Conservation (phyloP, 116 monocot genomes). For the Iris pallida region DNA sequence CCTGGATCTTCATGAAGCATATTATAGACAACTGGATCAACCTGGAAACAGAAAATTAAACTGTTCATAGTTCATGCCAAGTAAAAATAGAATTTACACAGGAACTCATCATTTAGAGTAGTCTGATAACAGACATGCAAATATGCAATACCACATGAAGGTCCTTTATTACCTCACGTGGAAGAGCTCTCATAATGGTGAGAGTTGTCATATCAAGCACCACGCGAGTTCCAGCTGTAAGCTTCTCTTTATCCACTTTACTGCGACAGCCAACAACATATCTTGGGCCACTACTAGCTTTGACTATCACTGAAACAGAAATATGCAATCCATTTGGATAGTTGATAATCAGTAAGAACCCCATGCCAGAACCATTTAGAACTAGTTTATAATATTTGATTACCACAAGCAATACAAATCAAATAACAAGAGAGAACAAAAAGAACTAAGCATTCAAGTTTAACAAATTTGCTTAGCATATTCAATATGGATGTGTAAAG, state of each 20-base stretch:
- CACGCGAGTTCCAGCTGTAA: conserved; percentile 88
- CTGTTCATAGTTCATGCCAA: background rate
- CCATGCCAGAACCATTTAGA: too few relatives aligned
- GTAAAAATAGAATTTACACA: background rate
- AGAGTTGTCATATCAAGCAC: conserved; percentile 99
- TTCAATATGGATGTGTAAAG: too few relatives aligned
- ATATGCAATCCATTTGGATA: background rate
- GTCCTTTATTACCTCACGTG: conserved; percentile 71
- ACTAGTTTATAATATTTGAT: too few relatives aligned
- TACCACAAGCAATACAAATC: too few relatives aligned
- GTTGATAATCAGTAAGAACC: background rate
- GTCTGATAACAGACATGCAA: background rate
- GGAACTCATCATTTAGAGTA: background rate
- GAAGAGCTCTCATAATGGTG: conserved; percentile 96
- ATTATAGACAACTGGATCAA: conserved; percentile 98
- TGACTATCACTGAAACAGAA: conserved; percentile 72
- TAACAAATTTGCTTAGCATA: too few relatives aligned
- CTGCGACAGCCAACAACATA: conserved; percentile 99
- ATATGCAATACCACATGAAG: too few relatives aligned
- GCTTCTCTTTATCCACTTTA: conserved; percentile 87
- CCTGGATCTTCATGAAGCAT: conserved; percentile 99
- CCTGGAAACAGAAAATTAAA: conserved; percentile 39
- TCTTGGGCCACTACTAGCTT: conserved; percentile 96
- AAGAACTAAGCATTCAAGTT: too few relatives aligned
- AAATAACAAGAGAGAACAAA: too few relatives aligned